Evolutionary conservation across 176 grass and related monocot genomes (phyloP).

Genomic region (Saccharum spontaneum): DNA sequence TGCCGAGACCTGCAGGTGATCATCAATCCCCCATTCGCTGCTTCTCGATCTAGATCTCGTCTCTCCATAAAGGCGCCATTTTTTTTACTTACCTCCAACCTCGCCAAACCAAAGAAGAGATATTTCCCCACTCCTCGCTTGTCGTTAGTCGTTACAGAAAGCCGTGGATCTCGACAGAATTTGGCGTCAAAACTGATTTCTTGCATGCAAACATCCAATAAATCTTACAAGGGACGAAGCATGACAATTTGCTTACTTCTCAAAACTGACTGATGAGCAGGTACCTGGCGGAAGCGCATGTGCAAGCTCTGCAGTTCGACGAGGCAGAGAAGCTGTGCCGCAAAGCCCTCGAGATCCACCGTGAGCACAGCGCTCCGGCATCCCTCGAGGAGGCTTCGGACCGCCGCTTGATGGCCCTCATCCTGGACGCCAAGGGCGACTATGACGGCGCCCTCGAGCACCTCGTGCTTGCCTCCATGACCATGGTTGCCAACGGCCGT

Average conservation of each 20-base stretch:
- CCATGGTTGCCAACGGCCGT: conserved; percentile 78
- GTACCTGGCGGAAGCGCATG: conserved; percentile 91
- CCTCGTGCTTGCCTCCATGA: conserved; percentile 97
- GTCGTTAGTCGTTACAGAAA: background rate
- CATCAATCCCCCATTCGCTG: too few species aligned
- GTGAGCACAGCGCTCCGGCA: conserved; percentile 77
- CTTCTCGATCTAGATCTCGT: conserved; percentile 39
- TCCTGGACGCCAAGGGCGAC: conserved; percentile 92
- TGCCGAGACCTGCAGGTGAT: conserved; percentile 87
- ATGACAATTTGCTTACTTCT: background rate
- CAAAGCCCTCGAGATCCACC: conserved; percentile 86
- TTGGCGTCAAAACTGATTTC: background rate
- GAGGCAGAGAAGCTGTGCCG: conserved; percentile 91
- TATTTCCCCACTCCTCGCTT: too few species aligned
- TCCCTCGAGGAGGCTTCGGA: conserved; percentile 95
- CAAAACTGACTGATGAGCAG: conserved; percentile 30
- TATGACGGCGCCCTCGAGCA: conserved; percentile 87
- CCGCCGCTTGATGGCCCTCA: conserved; percentile 89
- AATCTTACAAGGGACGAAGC: background rate
- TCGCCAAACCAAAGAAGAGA: conserved; percentile 4
- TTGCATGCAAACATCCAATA: background rate
- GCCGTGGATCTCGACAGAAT: background rate
- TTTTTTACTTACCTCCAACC: background rate
- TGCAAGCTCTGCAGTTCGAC: conserved; percentile 92
- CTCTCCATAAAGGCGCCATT: background rate